Evolutionary conservation across 768 basidiomycete species (phyloP).

Genomic region (Trametes cubensis): DNA sequence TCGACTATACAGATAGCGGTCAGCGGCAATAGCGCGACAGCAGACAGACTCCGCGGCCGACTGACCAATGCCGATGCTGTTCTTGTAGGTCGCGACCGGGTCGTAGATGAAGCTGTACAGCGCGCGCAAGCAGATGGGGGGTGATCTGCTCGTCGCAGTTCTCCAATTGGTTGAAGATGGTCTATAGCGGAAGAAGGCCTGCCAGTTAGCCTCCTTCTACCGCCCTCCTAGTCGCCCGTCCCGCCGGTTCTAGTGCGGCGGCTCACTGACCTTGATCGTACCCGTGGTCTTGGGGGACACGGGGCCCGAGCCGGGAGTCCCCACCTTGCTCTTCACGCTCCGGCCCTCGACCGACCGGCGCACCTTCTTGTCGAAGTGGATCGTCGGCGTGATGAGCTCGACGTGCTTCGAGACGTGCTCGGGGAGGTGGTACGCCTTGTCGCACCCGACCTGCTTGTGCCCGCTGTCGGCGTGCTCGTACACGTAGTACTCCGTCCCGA

Average conservation of each 20-base stretch:
- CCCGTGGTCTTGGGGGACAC: slow-evolving; percentile 23
- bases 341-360: slow-evolving; percentile 1
- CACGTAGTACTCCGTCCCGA: slow-evolving; percentile 55
- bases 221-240: too few relatives aligned
- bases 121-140: slow-evolving; percentile 34
- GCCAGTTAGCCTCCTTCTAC: neutral
- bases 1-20: slow-evolving; percentile 38
- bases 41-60: slow-evolving; percentile 14
- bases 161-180: slow-evolving; percentile 22
- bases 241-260: too few relatives aligned
- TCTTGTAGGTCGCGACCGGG: slow-evolving; percentile 30
- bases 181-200: slow-evolving; percentile 19
- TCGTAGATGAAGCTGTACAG: slow-evolving; percentile 37
- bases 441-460: slow-evolving; percentile 56
- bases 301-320: slow-evolving; percentile 21
- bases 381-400: slow-evolving; percentile 73
- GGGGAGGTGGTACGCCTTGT: slow-evolving; percentile 65
- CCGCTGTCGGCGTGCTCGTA: slow-evolving; percentile 49
- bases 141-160: slow-evolving; percentile 36
- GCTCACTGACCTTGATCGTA: slow-evolving; percentile 14
- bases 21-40: too few relatives aligned
- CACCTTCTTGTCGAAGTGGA: slow-evolving; percentile 54
- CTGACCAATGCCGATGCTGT: slow-evolving; percentile 37
- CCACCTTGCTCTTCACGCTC: slow-evolving; percentile 15
- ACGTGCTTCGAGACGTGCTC: slow-evolving; percentile 57